Base-by-base conservation (phyloP, 2,329 filamentous ascomycete genomes). In the Bipolaris cookei region DNA sequence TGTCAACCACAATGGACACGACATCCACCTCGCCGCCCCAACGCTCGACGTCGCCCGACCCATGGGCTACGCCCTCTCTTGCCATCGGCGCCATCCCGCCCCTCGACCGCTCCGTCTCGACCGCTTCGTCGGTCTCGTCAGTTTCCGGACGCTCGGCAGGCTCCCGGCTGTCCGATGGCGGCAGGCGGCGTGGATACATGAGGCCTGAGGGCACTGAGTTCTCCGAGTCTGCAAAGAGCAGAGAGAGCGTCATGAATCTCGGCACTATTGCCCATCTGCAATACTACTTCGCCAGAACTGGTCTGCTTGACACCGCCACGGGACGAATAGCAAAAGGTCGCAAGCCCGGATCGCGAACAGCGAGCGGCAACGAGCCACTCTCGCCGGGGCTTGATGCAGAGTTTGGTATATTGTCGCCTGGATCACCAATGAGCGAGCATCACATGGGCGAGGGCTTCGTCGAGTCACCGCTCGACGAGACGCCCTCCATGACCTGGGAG, bases 181-280 rank as follows among this genome's bases (percentile, higher is more conserved):
- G 78, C 56, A 78, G 87, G 58, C 84, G 91, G 68, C 85, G 92
- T 61, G 93, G 93, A 41, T 97, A 94, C 79, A 90, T 96, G 79
- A 86, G 93, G 47, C 92, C 93, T 0, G 90, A 92, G 74, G 91
- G 88, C 51, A 96, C 91, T 49, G 86, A 92, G 70, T 99, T 98
- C 76, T 91, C 95, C 23, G 90, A 90, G 58, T 97, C 93, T 54
- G 95, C 95, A 44, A 88, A 88, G 72, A 92, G 92, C 48, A 85
- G 95, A 62, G 94, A 99, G 76, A 97, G 93, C 73, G 95, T 99
- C 64, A 89, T 98, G 86, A 97, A 92, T 72, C 80, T 99, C 61
- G 95, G 95, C 52, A 97, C 93, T 77, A 99, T 99, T 69, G 92
- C 93, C 54, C 95, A 99, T 79, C 82, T 99, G 71, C 95, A 99